Base-by-base conservation (phyloP, 2,329 filamentous ascomycete genomes). In the Ceratocystis albifundus region DNA sequence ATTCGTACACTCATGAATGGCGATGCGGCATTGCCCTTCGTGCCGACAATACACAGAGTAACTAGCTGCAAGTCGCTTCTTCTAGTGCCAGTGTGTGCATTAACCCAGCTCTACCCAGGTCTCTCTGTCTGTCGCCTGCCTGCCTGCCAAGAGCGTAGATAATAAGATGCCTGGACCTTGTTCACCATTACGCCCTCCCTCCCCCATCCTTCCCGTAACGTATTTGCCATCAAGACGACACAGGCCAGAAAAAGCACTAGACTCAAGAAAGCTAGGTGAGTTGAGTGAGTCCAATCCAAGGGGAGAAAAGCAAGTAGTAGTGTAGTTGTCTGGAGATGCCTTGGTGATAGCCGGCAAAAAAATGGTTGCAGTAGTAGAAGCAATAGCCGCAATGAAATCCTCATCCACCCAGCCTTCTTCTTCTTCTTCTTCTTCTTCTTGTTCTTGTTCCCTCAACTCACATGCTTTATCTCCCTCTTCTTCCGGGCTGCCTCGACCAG, bases 131-230 rank as follows among this genome's bases (percentile, higher is more conserved):
- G 36, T 12, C 36, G 36, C 36, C 36, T 41, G 36, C 36, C 36
- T 41, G 36, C 36, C 36, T 12, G n/a, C 46, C 46, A n/a, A 22
- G 46, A 20, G 5, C 7, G 46, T n/a, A 10, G n/a, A 57, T 17
- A 17, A 57, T 30, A 57, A 57, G 53, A 57, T 28, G 10, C 53
- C 53, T 57, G 53, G 53, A 17, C 53, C 53, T 28, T 57, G 53
- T 28, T 22, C 7, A 30, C 28, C 17, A 28, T 57, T 17, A 22
- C 6, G 30, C 28, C 6, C 53, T 7, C 22, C 22, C 28, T 15
- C 53, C n/a, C 22, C 22, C 53, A 57, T 57, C 53, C 53, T 57
- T 57, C 53, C 53, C 53, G 53, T 57, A 28, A 20, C 28, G 53
- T 25, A 57, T 28, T 57, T 28, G 28, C 22, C 10, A 57, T 50